phyloP scores from a whole-genome alignment of 768 basidiomycete genomes.

The Amanita jacksonii region DNA sequence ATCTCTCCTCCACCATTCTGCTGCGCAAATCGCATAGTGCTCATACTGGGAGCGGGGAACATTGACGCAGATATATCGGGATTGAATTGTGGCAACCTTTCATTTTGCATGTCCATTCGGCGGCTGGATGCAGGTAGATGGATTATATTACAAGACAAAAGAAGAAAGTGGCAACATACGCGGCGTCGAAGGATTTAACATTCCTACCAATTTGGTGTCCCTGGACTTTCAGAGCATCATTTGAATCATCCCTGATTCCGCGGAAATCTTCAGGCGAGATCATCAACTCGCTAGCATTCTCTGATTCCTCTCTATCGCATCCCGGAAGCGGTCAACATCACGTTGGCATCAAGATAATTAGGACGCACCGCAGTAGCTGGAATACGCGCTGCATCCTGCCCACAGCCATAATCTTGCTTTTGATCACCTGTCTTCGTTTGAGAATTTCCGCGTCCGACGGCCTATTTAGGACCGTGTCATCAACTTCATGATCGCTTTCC shows the following conservation, averaged over 20 bases:
- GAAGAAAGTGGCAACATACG: slow-evolving; percentile 34
- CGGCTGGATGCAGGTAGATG: slow-evolving; percentile 33
- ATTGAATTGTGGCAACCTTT: slow-evolving; percentile 57
- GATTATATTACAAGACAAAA: not conserved
- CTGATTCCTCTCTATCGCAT: slow-evolving; percentile 58
- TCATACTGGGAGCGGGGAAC: slow-evolving; percentile 57
- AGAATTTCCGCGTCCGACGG: slow-evolving; percentile 29
- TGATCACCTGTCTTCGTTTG: slow-evolving; percentile 65
- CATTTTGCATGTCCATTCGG: slow-evolving; percentile 63
- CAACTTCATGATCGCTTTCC: slow-evolving; percentile 33
- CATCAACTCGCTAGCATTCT: slow-evolving; percentile 64
- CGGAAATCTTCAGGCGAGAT: slow-evolving; percentile 18
- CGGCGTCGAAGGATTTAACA: slow-evolving; percentile 69
- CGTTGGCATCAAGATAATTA: slow-evolving; percentile 6
- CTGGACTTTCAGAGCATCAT: slow-evolving; percentile 53
- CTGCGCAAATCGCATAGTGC: slow-evolving; percentile 4
- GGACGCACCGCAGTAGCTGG: slow-evolving; percentile 73
- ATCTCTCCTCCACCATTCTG: not conserved
- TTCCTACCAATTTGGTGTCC: slow-evolving; percentile 46
- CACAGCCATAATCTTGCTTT: slow-evolving; percentile 90
- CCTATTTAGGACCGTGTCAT: slow-evolving; percentile 24
- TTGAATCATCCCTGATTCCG: slow-evolving; percentile 23
- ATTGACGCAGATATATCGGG: slow-evolving; percentile 22
- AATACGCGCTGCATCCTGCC: slow-evolving; percentile 88
- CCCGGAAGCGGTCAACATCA: too few relatives aligned